These are phyloP conservation scores for Celoporthe dispersa DNA, from an alignment of 2,329 filamentous ascomycete genomes.

Conservation along the genomic window DNA sequence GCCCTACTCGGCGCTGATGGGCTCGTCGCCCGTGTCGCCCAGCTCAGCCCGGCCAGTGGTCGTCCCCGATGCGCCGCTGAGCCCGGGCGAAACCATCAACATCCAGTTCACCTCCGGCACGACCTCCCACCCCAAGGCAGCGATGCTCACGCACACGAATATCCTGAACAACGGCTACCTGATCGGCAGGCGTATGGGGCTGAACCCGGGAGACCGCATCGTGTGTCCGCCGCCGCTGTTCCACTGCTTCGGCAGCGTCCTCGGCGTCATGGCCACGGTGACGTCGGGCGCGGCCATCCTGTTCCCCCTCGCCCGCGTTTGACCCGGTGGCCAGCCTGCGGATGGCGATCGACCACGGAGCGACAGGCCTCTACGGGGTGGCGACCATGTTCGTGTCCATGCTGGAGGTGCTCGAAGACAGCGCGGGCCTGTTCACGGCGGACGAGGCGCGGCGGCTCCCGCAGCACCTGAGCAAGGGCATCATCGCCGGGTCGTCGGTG, in stretches of 20 bases:
- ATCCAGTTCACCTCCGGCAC: conserved; percentile 99
- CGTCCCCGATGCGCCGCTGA: conserved; percentile 51
- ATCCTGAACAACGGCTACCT: conserved; percentile 91
- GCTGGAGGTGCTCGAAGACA: conserved; percentile 68
- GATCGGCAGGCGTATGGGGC: conserved; percentile 83
- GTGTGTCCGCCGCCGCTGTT: conserved; percentile 88
- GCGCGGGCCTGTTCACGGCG: neutral
- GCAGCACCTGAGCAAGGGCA: conserved; percentile 75
- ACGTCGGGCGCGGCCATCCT: conserved; percentile 80
- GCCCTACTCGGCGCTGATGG: conserved; percentile 47
- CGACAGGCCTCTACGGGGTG: conserved; percentile 80
- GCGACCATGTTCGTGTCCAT: conserved; percentile 94
- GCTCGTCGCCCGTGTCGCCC: conserved; percentile 12
- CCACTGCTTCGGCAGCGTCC: conserved; percentile 86
- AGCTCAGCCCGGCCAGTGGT: conserved; percentile 41
- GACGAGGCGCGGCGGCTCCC: conserved; percentile 35
- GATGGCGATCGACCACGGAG: conserved; percentile 57
- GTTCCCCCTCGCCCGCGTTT: conserved; percentile 86
- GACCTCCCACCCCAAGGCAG: conserved; percentile 87
- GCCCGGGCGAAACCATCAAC: conserved; percentile 77
- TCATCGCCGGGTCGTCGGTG: conserved; percentile 85
- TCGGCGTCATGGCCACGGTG: conserved; percentile 96
- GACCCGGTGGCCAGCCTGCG: conserved; percentile 73
- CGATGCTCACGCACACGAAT: conserved; percentile 81
- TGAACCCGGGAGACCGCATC: conserved; percentile 74